These are phyloP conservation scores for Rusavskia elegans DNA, from an alignment of 495 filamentous ascomycete species.

Conservation along the genomic window DNA sequence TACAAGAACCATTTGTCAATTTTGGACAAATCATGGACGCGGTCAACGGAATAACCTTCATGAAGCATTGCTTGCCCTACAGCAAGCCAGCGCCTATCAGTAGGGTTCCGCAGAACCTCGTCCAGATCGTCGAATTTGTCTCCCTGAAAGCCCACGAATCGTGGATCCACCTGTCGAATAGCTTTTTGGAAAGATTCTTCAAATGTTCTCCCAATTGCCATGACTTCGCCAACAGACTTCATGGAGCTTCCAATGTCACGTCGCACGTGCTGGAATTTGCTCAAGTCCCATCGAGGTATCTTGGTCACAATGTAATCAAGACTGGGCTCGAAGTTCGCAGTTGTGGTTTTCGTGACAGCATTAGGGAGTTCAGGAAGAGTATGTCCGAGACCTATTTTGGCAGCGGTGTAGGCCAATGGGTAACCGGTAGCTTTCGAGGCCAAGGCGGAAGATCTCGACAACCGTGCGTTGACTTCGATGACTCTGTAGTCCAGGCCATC, in stretches of 20 bases:
- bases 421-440: constrained; percentile 97
- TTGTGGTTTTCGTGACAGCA: constrained; percentile 94
- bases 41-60: constrained; percentile 84
- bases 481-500: constrained; percentile 92
- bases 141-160: constrained; percentile 85
- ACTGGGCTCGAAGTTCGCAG: constrained; percentile 95
- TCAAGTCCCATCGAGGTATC: constrained; percentile 92
- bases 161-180: constrained; percentile 87
- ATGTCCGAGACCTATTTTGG: constrained; percentile 92
- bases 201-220: constrained; percentile 96
- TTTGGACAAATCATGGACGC: constrained; percentile 83
- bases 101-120: constrained; percentile 76
- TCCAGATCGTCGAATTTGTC: constrained; percentile 89
- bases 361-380: constrained; percentile 90
- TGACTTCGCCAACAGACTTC: constrained; percentile 97
- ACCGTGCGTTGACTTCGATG: constrained; percentile 93
- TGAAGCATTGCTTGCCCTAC: constrained; percentile 97
- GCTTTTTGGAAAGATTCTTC: constrained; percentile 99
- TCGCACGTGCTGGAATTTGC: constrained; percentile 98
- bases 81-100: constrained; percentile 88
- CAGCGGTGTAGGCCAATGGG: constrained; percentile 88
- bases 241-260: constrained; percentile 93
- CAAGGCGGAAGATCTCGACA: constrained; percentile 85
- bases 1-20: constrained; percentile 99
- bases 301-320: constrained; percentile 97